phyloP scores from a whole-genome alignment of 2,329 filamentous ascomycete species.

The Annulohypoxylon truncatum region DNA sequence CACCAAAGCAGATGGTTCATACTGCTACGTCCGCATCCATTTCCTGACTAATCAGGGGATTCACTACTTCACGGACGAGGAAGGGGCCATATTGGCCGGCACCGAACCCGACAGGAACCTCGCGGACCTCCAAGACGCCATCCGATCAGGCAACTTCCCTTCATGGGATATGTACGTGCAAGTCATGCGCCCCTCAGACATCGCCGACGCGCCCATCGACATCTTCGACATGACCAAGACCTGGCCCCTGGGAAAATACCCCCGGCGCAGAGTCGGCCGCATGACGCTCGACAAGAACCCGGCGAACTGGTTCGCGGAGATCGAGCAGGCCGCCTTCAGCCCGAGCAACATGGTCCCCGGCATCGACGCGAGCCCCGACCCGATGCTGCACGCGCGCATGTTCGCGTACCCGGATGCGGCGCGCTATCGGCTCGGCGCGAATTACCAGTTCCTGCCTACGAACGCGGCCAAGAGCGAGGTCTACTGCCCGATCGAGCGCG shows the following conservation, averaged over 20 bases:
- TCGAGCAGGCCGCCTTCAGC: slow-evolving; percentile 69
- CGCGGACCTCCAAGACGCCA: slow-evolving; percentile 57
- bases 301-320: slow-evolving; percentile 51
- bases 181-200: slow-evolving; percentile 64
- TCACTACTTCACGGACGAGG: slow-evolving; percentile 56
- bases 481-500: slow-evolving; percentile 34
- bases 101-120: slow-evolving; percentile 65
- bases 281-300: slow-evolving; percentile 63
- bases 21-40: slow-evolving; percentile 63
- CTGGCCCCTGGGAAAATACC: slow-evolving; percentile 64
- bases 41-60: slow-evolving; percentile 61
- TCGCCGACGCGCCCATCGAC: slow-evolving; percentile 59
- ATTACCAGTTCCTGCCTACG: slow-evolving; percentile 52
- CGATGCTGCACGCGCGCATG: slow-evolving; percentile 64
- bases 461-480: slow-evolving; percentile 25
- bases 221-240: slow-evolving; percentile 69
- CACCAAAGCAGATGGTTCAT: slow-evolving; percentile 58
- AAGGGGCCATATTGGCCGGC: slow-evolving; percentile 53
- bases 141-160: slow-evolving; percentile 55
- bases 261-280: slow-evolving; percentile 60
- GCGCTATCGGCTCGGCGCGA: slow-evolving; percentile 67
- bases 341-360: slow-evolving; percentile 68
- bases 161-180: slow-evolving; percentile 66
- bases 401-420: slow-evolving; percentile 68
- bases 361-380: slow-evolving; percentile 64